Evolutionary conservation across 1,284 basidiomycete genomes (phyloP), one percentile per base, ranked within the genome.

Genomic region (Cystobasidium slooffiae): DNA sequence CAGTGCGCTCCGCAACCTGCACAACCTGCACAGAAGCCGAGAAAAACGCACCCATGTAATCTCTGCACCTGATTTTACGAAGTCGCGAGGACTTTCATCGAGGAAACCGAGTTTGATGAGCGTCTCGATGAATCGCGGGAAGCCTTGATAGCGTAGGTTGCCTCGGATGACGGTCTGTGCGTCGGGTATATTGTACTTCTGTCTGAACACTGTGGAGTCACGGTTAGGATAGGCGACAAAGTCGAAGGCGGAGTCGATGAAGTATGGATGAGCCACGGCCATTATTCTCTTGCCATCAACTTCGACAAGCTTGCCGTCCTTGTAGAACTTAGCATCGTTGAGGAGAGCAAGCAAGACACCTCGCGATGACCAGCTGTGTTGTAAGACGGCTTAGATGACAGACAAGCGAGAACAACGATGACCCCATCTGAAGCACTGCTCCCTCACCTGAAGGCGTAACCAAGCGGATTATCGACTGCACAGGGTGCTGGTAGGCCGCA

Each of bases 191-290:
- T 88, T 85, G 86, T 99, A 99, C 82, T 84, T 87, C 83, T 88
- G 86, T 72, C 83, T 80, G 89, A 96, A 99, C 6, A 91, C 90
- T 14, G 90, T 88, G 31, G 93, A 96, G 85, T 99, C 91, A 76
- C 97, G 89, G 87, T 99, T 99, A 75, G 96, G 95, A 86, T 99
- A 99, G 56, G 91, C 92, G 78, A 98, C 94, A 81, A 98, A 97
- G 10, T 93, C 79, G 66, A 79, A 80, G 0, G 78, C 94, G 37
- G 96, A 96, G 24, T 92, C 90, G 84, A 98, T 96, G 84, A 89
- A 97, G 88, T 96, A 97, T 14, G 95, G 92, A 83, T 92, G 88
- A 75, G 96, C 96, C 77, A 89, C 86, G 16, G 84, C 72, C 94
- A 97, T 97, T 74, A 97, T 87, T 67, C 94, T 90, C 78, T 84